phyloP scores from a whole-genome alignment of 202 grass and related monocot genomes.

The Bolboschoenoplectus hybrid region DNA sequence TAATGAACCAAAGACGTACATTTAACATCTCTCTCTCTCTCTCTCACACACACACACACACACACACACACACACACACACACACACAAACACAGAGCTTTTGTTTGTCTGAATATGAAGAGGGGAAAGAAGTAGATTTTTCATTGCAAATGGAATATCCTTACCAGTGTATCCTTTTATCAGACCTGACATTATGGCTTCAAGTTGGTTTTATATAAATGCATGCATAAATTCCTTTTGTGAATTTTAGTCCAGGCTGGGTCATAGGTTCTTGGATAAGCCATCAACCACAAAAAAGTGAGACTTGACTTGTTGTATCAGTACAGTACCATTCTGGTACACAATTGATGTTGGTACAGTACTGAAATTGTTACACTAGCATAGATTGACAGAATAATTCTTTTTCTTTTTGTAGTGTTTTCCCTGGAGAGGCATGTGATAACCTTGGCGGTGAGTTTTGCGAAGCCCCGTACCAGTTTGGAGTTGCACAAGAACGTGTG shows the following conservation, averaged over 20 bases:
- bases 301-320: background rate
- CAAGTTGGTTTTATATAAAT: background rate
- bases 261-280: background rate
- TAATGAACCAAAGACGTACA: conserved; percentile 66
- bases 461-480: conserved; percentile 52
- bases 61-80: no score
- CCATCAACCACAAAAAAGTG: background rate
- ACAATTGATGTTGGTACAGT: background rate
- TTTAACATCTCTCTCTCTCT: background rate
- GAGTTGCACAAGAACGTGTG: conserved; percentile 33
- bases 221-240: background rate
- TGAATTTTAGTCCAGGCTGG: background rate
- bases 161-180: background rate
- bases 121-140: no score
- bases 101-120: background rate
- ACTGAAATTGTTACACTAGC: background rate
- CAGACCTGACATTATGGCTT: background rate
- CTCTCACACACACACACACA: background rate
- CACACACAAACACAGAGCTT: no score
- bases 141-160: background rate
- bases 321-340: background rate
- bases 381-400: background rate
- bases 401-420: conserved; percentile 53
- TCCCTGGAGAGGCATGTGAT: conserved; percentile 88
- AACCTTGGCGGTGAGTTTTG: conserved; percentile 88